Evolutionary conservation across 805 yeast genomes (phyloP).

Genomic region (Myxozyma neglecta): DNA sequence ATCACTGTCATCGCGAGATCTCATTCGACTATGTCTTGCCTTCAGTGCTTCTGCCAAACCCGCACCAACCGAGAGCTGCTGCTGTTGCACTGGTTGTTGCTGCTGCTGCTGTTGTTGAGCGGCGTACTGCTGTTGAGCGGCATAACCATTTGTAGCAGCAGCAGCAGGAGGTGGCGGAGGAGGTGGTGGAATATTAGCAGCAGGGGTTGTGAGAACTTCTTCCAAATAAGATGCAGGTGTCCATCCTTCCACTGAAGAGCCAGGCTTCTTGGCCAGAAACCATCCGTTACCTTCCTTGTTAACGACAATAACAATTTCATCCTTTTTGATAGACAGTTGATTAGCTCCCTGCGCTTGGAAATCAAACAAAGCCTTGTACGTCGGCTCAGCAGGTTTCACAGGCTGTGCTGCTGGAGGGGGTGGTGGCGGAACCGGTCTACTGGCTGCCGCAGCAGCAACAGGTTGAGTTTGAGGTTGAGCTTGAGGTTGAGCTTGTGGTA

Average conservation of each 20-base stretch:
- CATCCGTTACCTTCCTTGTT: slow-evolving; percentile 84
- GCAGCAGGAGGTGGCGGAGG: slow-evolving; percentile 35
- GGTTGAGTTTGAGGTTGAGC: too few species aligned
- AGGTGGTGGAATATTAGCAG: slow-evolving; percentile 35
- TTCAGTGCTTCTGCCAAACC: slow-evolving; percentile 78
- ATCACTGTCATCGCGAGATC: slow-evolving; percentile 61
- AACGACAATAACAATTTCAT: slow-evolving; percentile 68
- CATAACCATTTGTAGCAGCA: slow-evolving; percentile 16
- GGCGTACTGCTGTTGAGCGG: slow-evolving; percentile 1
- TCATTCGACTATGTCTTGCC: slow-evolving; percentile 65
- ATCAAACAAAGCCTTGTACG: slow-evolving; percentile 82
- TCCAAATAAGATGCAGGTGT: slow-evolving; percentile 91
- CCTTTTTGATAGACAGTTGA: slow-evolving; percentile 74
- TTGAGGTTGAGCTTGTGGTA: slow-evolving; percentile 2
- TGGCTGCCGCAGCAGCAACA: slow-evolving; percentile 6
- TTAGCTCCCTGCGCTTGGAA: slow-evolving; percentile 87
- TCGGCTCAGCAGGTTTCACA: slow-evolving; percentile 67
- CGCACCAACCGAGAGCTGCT: slow-evolving; percentile 4
- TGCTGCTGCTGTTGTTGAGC: slow-evolving; percentile 11
- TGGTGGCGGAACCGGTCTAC: slow-evolving; percentile 43
- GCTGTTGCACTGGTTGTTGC: slow-evolving; percentile 13
- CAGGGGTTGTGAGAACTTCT: slow-evolving; percentile 34
- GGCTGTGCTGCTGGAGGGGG: slow-evolving; percentile 81
- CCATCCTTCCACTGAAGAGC: slow-evolving; percentile 74
- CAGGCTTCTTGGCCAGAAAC: slow-evolving; percentile 76